Percentiles rank a stretch among this genome's conserved stretches.
phyloP scores from a whole-genome alignment of 805 yeast species.

The Yarrowia keelungensis region DNA sequence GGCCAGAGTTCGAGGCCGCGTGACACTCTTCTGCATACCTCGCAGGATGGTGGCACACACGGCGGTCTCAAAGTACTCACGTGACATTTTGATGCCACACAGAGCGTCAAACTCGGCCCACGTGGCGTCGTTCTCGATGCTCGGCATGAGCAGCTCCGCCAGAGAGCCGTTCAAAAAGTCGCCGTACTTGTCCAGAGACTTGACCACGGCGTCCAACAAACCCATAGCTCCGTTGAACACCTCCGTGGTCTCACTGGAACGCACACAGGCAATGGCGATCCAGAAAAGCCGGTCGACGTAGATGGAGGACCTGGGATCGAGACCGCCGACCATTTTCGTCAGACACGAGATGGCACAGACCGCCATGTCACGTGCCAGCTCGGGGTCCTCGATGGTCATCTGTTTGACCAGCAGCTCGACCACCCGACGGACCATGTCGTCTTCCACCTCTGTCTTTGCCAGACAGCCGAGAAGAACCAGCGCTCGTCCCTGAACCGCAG shows the following conservation, averaged over 20 bases:
- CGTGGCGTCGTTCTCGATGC: slow-evolving; percentile 38
- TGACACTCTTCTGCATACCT: slow-evolving; percentile 44
- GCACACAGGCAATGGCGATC: slow-evolving; percentile 48
- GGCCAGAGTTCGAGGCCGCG: slow-evolving; percentile 43
- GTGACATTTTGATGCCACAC: slow-evolving; percentile 41
- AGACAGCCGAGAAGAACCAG: slow-evolving; percentile 73
- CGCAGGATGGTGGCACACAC: slow-evolving; percentile 43
- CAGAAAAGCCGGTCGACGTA: slow-evolving; percentile 60
- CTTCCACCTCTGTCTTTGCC: slow-evolving; percentile 67
- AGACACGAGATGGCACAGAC: slow-evolving; percentile 56
- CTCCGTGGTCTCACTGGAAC: slow-evolving; percentile 39
- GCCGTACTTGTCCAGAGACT: slow-evolving; percentile 44
- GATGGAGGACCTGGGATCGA: slow-evolving; percentile 54
- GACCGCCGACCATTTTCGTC: slow-evolving; percentile 58
- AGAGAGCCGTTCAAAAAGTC: slow-evolving; percentile 42
- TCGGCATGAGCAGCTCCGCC: slow-evolving; percentile 40
- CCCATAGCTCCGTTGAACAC: slow-evolving; percentile 43
- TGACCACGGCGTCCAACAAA: slow-evolving; percentile 42
- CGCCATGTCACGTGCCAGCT: slow-evolving; percentile 50
- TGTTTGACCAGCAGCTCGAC: slow-evolving; percentile 42
- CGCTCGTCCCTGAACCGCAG: slow-evolving; percentile 51
- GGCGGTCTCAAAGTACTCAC: slow-evolving; percentile 44
- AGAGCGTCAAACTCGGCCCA: slow-evolving; percentile 41
- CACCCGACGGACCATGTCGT: slow-evolving; percentile 56
- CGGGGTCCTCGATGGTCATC: slow-evolving; percentile 44